Evolutionary conservation across 768 basidiomycete species (phyloP).

Genomic region (Phylloporus sp.): DNA sequence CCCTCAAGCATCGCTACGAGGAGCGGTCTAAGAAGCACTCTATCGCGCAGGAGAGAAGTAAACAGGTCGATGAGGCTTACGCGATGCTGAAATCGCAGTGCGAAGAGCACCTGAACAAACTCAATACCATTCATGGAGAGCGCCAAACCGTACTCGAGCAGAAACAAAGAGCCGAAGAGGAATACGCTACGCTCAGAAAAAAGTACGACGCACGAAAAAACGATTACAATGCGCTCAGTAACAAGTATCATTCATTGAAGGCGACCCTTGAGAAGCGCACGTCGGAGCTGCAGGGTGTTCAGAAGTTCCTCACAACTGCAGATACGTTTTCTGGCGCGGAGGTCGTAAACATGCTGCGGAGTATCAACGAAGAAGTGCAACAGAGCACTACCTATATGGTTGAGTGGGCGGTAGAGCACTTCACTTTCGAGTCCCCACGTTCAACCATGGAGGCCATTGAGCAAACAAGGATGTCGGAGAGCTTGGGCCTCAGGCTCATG

Average conservation of each 20-base stretch:
- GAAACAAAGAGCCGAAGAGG: conserved; percentile 2
- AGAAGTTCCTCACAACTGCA: conserved; percentile 39
- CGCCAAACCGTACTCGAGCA: conserved; percentile 2
- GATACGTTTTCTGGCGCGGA: conserved; percentile 44
- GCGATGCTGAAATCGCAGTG: conserved; percentile 15
- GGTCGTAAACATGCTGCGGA: conserved; percentile 38
- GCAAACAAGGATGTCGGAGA: conserved; percentile 8
- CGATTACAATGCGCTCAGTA: conserved; percentile 9
- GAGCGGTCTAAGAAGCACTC: conserved; percentile 4
- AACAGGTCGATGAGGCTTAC: conserved; percentile 10
- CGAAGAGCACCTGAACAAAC: conserved; percentile 10
- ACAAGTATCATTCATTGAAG: conserved; percentile 11
- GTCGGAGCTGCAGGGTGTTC: conserved; percentile 39
- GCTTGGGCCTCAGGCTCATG: conserved; percentile 15
- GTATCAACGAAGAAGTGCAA: conserved; percentile 43
- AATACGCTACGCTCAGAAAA: conserved; percentile 3
- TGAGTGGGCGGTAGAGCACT: conserved; percentile 40
- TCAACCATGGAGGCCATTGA: conserved; percentile 4
- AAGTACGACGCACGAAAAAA: conserved; percentile 11
- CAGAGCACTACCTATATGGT: conserved; percentile 43
- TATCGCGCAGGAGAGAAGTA: background rate
- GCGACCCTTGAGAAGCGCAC: conserved; percentile 37
- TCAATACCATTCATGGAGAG: conserved; percentile 4
- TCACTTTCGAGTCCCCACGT: conserved; percentile 20
- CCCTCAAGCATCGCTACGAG: conserved; percentile 6